Base-by-base conservation (phyloP, 2,329 filamentous ascomycete species). In the Cladophialophora yegresii region DNA sequence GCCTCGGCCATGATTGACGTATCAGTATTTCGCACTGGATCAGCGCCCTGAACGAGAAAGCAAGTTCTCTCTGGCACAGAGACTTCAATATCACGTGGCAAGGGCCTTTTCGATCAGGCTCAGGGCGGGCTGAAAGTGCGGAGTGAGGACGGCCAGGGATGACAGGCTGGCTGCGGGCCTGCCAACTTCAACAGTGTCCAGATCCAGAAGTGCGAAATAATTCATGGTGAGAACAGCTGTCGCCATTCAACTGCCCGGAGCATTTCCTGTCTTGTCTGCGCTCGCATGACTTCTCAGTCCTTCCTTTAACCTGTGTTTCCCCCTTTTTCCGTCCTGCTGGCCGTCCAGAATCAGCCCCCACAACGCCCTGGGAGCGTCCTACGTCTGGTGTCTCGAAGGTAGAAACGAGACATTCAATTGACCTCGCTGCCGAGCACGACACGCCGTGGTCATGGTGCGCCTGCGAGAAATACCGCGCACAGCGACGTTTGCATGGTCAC, bases 401-500 rank as follows among this genome's bases (percentile, higher is more conserved):
- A n/a, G 36, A 43, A 43, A 43, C 36, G 16, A 43, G 16, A 16
- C 36, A 6, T n/a, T 43, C 8, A 8, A 43, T 43, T 20, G 16
- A n/a, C 36, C 5, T 43, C 36, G 13, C 13, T 28, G 20, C 22
- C 47, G 20, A 26, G 2, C 23, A 20, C 20, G 10, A 50, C 20
- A 12, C 47, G 4, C 23, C 32, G 30, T 73, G 77, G 80, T 72
- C 78, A 99, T 99, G 95, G 93, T 97, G 80, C 91, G 92, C 81
- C 84, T 98, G 79, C 88, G 93, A 84, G 93, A 98, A 83, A 96
- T 99, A 75, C 91, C 92, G 77, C 88, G 95, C 80, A 99, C 95
- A 74, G 95, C 93, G 78, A 90, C 93, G 74, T 99, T 99, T 78
- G 92, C 95, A 75, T 99, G 95, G 93, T 96, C 92, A 71, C 90